Evolutionary conservation across 352 stramenopile genomes (phyloP).

Genomic region (Globisporangium spinosum): DNA sequence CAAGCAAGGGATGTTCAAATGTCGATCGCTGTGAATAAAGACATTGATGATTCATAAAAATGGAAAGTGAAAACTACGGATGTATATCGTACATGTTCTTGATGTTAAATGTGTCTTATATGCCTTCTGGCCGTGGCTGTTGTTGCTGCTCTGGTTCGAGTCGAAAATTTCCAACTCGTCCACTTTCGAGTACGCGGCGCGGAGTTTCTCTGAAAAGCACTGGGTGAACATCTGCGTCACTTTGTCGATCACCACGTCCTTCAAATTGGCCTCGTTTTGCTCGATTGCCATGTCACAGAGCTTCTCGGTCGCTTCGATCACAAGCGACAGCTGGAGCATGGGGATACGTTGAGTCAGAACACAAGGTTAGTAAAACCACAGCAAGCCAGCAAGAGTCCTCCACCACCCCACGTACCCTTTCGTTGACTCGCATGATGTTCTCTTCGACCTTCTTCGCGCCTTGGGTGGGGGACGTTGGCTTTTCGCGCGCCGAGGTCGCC

Average conservation of each 20-base stretch:
- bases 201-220: slow-evolving; percentile 72
- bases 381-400: background rate
- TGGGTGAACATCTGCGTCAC: slow-evolving; percentile 65
- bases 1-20: background rate
- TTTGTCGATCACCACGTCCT: slow-evolving; percentile 66
- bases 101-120: background rate
- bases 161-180: slow-evolving; percentile 45
- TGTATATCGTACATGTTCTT: background rate
- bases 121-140: slow-evolving; percentile 7
- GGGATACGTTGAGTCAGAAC: background rate
- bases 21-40: slow-evolving; percentile 3
- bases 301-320: slow-evolving; percentile 64
- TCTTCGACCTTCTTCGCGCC: slow-evolving; percentile 63
- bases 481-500: slow-evolving; percentile 25
- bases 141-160: slow-evolving; percentile 30
- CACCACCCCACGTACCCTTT: slow-evolving; percentile 39
- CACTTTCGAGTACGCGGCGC: slow-evolving; percentile 53
- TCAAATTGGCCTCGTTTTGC: slow-evolving; percentile 69
- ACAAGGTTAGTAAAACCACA: background rate
- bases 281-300: slow-evolving; percentile 74
- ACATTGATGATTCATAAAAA: slow-evolving; percentile 5
- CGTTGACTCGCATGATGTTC: slow-evolving; percentile 54
- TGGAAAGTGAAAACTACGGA: background rate
- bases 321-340: slow-evolving; percentile 32
- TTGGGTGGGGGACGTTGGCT: slow-evolving; percentile 32